A percentile compares a stretch with the other conserved stretches of the same genome.
Conservation (phyloP, 2,329 filamentous ascomycete species). For the Monosporascus sp. region DNA sequence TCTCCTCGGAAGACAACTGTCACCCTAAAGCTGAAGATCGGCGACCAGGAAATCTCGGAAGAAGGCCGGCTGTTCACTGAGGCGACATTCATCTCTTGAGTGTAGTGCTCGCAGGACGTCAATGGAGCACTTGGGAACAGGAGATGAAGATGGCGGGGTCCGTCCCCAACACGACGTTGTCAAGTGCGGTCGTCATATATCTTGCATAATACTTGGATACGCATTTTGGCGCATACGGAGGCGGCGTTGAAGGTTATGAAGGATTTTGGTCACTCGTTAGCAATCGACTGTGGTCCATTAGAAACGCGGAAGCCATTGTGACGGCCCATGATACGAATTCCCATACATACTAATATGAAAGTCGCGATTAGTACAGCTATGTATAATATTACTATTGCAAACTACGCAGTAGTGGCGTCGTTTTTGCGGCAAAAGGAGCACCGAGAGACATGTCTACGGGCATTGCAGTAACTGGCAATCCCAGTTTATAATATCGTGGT, state of each 20-base stretch:
- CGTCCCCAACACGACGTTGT: not conserved
- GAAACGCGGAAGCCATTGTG: not conserved
- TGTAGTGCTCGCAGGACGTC: not conserved
- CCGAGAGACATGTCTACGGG: too few relatives aligned
- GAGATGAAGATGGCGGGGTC: not conserved
- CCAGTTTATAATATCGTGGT: too few relatives aligned
- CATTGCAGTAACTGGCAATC: not conserved
- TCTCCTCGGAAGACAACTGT: slow-evolving; percentile 57
- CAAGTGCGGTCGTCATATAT: not conserved
- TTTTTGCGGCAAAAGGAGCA: too few relatives aligned
- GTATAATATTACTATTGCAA: too few relatives aligned
- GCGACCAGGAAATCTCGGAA: slow-evolving; percentile 72
- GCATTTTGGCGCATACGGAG: not conserved
- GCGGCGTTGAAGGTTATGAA: not conserved
- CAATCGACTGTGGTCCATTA: not conserved
- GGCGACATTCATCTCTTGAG: slow-evolving; percentile 86
- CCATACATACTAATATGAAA: not conserved
- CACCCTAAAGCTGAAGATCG: slow-evolving; percentile 77
- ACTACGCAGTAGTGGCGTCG: too few relatives aligned
- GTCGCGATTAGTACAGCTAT: too few relatives aligned
- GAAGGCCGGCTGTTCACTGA: slow-evolving; percentile 78
- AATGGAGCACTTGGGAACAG: not conserved
- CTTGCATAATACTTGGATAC: not conserved
- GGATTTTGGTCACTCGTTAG: not conserved
- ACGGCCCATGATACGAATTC: not conserved